These are phyloP conservation scores for Danielia oregonensis DNA, from an alignment of 805 yeast genomes.

Conservation along the genomic window DNA sequence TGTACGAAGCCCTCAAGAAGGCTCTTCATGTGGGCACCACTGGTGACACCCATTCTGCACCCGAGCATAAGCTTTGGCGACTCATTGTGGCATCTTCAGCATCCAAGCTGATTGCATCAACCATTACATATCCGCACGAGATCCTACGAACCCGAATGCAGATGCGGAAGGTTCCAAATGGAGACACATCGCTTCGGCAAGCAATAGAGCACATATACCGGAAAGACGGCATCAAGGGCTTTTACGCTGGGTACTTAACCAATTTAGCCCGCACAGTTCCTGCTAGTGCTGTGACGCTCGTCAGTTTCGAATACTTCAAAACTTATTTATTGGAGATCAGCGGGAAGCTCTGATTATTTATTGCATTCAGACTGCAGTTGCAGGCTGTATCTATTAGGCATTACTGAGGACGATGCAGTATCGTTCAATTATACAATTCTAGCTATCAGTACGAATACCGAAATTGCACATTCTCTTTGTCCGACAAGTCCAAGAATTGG, in stretches of 20 bases:
- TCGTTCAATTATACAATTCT: too few relatives aligned
- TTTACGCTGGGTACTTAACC: slow-evolving; percentile 84
- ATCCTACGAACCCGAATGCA: slow-evolving; percentile 90
- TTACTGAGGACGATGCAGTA: too few relatives aligned
- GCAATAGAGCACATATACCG: slow-evolving; percentile 42
- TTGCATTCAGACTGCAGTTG: too few relatives aligned
- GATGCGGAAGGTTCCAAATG: slow-evolving; percentile 47
- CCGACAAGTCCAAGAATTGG: slow-evolving; percentile 56
- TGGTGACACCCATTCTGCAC: slow-evolving; percentile 8
- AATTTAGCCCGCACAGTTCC: slow-evolving; percentile 91
- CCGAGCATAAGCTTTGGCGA: slow-evolving; percentile 22
- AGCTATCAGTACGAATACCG: slow-evolving; percentile 49
- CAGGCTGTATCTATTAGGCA: too few relatives aligned
- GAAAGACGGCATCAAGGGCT: slow-evolving; percentile 76
- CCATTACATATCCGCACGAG: slow-evolving; percentile 93
- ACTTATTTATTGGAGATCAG: slow-evolving; percentile 43
- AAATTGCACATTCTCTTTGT: slow-evolving; percentile 53
- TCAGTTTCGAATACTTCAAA: slow-evolving; percentile 82
- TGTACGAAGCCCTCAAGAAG: slow-evolving; percentile 75
- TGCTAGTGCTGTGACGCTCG: slow-evolving; percentile 90
- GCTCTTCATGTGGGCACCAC: slow-evolving; percentile 11
- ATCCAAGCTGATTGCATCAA: slow-evolving; percentile 85
- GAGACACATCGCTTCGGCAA: too few relatives aligned
- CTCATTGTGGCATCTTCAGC: slow-evolving; percentile 61
- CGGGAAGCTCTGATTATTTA: slow-evolving; percentile 15